These are phyloP conservation scores for Lentinula raphanica DNA, from an alignment of 768 basidiomycete species.

Conservation along the genomic window DNA sequence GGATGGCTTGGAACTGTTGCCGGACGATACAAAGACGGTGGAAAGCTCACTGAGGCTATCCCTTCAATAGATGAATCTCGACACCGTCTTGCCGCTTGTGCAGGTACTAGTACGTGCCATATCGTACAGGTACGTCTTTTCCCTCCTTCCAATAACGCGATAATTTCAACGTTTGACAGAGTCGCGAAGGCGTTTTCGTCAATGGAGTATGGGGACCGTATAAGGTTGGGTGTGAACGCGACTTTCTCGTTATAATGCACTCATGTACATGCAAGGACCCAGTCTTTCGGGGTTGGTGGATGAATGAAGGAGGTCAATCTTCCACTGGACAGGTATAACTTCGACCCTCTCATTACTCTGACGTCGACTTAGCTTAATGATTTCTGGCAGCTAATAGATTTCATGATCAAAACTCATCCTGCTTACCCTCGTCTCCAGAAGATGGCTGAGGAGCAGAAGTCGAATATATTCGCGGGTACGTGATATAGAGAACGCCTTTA, in stretches of 20 bases:
- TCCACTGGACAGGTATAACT: conserved; percentile 83
- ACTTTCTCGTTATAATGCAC: conserved; percentile 2
- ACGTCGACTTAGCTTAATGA: not conserved
- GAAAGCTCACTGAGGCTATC: conserved; percentile 39
- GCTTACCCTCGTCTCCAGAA: conserved; percentile 71
- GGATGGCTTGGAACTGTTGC: conserved; percentile 98
- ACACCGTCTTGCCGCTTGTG: conserved; percentile 84
- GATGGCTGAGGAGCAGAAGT: conserved; percentile 51
- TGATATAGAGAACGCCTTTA: conserved; percentile 5
- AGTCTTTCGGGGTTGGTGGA: conserved; percentile 94
- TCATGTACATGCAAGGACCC: conserved; percentile 51
- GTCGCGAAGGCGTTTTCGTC: conserved; percentile 78
- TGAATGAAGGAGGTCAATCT: conserved; percentile 99
- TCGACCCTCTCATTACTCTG: not conserved
- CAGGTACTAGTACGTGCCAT: conserved; percentile 96
- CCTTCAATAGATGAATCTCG: conserved; percentile 73
- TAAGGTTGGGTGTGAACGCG: conserved; percentile 36
- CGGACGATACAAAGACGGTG: conserved; percentile 58
- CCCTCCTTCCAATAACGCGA: not conserved
- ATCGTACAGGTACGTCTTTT: conserved; percentile 65
- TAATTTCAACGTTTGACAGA: no score
- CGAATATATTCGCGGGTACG: conserved; percentile 54
- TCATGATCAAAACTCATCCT: conserved; percentile 88
- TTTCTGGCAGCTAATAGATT: conserved; percentile 73
- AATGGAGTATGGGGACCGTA: conserved; percentile 93